These are phyloP conservation scores for Dichotomocladium elegans DNA, from an alignment of 371 early-diverging fungal genomes.

Conservation along the genomic window DNA sequence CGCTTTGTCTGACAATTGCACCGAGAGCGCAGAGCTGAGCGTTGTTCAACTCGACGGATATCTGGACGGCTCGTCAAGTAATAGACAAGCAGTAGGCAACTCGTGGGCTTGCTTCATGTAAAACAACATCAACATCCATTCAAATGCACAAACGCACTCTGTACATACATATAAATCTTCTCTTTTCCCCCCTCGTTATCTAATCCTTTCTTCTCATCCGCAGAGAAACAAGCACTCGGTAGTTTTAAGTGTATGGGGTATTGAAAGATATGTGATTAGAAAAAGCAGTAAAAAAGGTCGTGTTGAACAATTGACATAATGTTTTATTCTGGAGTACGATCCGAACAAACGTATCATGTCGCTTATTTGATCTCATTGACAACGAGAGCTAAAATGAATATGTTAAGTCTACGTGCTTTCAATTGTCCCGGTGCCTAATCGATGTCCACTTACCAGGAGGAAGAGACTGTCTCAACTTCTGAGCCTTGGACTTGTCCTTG, in stretches of 20 bases:
- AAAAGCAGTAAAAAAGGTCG: too few relatives aligned
- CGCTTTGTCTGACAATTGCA: background rate
- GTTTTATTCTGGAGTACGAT: too few relatives aligned
- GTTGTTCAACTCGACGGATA: conserved; percentile 15
- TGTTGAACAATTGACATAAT: too few relatives aligned
- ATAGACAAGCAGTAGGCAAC: conserved; percentile 19
- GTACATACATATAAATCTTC: background rate
- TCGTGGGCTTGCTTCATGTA: conserved; percentile 39
- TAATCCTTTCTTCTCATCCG: too few relatives aligned
- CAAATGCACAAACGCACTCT: background rate
- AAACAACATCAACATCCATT: background rate
- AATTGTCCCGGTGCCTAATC: background rate
- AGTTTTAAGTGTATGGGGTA: too few relatives aligned
- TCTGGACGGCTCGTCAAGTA: background rate
- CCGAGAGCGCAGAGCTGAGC: conserved; percentile 8
- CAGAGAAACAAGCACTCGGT: too few relatives aligned
- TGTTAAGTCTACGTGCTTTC: background rate
- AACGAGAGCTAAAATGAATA: conserved; percentile 23
- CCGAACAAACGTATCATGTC: background rate
- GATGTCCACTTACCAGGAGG: conserved; percentile 67
- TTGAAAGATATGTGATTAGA: too few relatives aligned
- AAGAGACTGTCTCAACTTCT: conserved; percentile 92
- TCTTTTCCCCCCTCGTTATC: background rate
- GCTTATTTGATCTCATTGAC: conserved; percentile 37
- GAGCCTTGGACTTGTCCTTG: conserved; percentile 94